Conservation (phyloP, 2,329 filamentous ascomycete genomes). For the Tolypocladium cylindrosporum region DNA sequence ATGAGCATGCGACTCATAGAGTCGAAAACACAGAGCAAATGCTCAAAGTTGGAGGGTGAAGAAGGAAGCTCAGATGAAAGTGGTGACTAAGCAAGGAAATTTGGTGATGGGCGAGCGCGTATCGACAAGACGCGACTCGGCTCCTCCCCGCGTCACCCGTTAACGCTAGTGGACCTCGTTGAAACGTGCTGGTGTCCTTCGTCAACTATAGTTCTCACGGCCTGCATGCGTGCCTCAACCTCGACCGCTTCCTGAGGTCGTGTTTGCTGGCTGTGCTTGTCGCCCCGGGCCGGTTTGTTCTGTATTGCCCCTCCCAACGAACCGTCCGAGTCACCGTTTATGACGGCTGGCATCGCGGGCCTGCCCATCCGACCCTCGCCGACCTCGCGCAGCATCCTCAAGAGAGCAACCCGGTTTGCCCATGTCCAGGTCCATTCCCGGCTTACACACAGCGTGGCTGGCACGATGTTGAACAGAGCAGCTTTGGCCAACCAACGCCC, state of each 20-base stretch:
- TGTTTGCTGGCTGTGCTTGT: background rate
- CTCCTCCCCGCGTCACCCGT: background rate
- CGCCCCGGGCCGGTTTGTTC: background rate
- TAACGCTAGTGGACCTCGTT: background rate
- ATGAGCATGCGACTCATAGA: too few relatives aligned
- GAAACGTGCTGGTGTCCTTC: background rate
- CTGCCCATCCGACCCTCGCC: constrained; percentile 26
- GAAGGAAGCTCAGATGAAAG: background rate
- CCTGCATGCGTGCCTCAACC: background rate
- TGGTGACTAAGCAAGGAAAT: background rate
- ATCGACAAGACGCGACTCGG: background rate
- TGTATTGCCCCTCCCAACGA: background rate
- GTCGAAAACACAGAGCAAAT: too few relatives aligned
- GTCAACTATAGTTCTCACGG: background rate
- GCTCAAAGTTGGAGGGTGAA: too few relatives aligned
- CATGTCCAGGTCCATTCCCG: constrained; percentile 12
- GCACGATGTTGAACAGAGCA: constrained; percentile 9
- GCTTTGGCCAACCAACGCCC: constrained; percentile 3
- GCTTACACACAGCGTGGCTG: background rate
- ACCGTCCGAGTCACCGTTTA: constrained; percentile 15
- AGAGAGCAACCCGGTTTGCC: constrained; percentile 12
- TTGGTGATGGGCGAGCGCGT: background rate
- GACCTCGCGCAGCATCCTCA: constrained; percentile 16
- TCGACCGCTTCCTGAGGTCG: background rate
- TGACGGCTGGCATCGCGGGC: constrained; percentile 21